These are phyloP conservation scores for Paracoccidioides brasiliensis DNA, from an alignment of 2,329 filamentous ascomycete species.

Conservation along the genomic window DNA sequence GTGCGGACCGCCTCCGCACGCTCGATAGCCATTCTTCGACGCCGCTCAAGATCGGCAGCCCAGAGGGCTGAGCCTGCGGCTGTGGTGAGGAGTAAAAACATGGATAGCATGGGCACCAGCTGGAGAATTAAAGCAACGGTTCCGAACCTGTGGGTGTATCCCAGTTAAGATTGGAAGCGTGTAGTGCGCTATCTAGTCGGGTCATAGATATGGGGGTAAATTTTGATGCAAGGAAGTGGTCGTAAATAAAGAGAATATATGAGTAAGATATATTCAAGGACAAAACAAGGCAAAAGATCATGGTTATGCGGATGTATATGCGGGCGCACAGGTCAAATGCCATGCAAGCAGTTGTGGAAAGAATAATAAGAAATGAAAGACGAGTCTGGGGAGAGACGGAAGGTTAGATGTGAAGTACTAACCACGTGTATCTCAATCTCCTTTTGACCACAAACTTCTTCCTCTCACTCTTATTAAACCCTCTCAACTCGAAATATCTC, in stretches of 20 bases:
- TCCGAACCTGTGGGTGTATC: conserved; percentile 48
- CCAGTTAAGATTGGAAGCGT: no score
- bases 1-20: conserved; percentile 8
- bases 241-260: neutral
- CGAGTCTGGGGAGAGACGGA: neutral
- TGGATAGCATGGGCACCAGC: conserved; percentile 79
- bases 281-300: neutral
- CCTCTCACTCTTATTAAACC: conserved; percentile 58
- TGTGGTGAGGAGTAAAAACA: conserved; percentile 84
- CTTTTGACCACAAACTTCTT: conserved; percentile 55
- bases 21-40: conserved; percentile 5
- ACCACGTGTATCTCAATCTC: conserved; percentile 77
- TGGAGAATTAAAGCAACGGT: conserved; percentile 72
- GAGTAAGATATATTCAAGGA: neutral
- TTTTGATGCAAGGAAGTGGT: neutral
- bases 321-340: neutral
- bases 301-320: no score
- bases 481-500: conserved; percentile 73
- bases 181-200: neutral
- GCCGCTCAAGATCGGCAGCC: conserved; percentile 61
- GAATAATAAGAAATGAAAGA: neutral
- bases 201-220: neutral
- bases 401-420: conserved; percentile 12
- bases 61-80: conserved; percentile 76
- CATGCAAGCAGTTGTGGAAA: neutral